Evolutionary conservation across 208 protist genomes (phyloP).

Genomic region (Crithidia acanthocephali): DNA sequence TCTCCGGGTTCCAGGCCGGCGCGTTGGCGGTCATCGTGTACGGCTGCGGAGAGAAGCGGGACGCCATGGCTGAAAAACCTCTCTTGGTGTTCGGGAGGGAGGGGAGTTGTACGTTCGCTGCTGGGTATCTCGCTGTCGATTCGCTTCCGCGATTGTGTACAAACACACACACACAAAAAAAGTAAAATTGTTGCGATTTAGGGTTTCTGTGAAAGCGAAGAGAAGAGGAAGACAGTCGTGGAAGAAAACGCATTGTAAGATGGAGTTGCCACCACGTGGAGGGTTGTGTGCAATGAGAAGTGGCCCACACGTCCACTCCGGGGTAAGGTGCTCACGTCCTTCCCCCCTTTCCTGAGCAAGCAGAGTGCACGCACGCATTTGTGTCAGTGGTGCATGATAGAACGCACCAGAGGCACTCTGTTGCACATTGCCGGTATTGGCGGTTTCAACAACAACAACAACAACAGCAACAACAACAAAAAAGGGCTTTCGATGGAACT

Average conservation of each 20-base stretch:
- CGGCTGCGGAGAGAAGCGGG: slow-evolving; percentile 21
- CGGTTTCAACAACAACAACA: too few species aligned
- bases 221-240: neutral
- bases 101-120: neutral
- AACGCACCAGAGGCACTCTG: too few species aligned
- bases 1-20: slow-evolving; percentile 34
- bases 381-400: too few species aligned
- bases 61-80: slow-evolving; percentile 12
- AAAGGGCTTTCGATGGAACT: too few species aligned
- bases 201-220: neutral
- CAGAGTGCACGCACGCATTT: too few species aligned
- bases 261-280: too few species aligned
- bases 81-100: slow-evolving; percentile 8
- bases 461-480: neutral
- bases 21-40: slow-evolving; percentile 33
- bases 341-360: too few species aligned
- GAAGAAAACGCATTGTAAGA: too few species aligned
- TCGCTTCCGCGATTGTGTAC: neutral
- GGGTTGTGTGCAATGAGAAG: too few species aligned
- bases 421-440: too few species aligned
- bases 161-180: neutral
- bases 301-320: too few species aligned
- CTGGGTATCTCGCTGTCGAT: neutral
- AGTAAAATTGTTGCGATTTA: neutral
- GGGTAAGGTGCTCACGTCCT: too few species aligned